Evolutionary conservation across 768 basidiomycete species (phyloP).

Genomic region (Wakefieldia striispora): DNA sequence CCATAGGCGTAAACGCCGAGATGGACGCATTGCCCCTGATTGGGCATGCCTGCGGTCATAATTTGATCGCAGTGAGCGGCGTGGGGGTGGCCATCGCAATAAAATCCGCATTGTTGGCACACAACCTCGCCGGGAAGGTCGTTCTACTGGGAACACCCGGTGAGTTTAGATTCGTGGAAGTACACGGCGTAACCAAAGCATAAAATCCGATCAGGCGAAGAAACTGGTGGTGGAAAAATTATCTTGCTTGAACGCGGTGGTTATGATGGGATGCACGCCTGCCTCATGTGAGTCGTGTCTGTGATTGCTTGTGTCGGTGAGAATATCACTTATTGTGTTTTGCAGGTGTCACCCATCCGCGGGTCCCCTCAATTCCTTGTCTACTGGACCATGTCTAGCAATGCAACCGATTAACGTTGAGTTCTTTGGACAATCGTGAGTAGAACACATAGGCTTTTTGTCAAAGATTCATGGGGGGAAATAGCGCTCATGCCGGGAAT

Average conservation of each 20-base stretch:
- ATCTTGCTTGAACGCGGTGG: conserved; percentile 71
- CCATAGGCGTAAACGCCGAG: conserved; percentile 78
- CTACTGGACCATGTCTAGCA: conserved; percentile 55
- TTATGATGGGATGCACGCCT: conserved; percentile 78
- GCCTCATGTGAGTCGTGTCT: conserved; percentile 56
- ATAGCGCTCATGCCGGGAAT: conserved; percentile 74
- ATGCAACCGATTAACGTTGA: conserved; percentile 66
- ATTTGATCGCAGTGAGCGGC: conserved; percentile 77
- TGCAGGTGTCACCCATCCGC: conserved; percentile 71
- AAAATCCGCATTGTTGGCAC: conserved; percentile 62
- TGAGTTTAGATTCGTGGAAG: conserved; percentile 25
- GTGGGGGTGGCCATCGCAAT: conserved; percentile 73
- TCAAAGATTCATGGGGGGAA: conserved; percentile 6
- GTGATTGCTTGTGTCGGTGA: conserved; percentile 3
- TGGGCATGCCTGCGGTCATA: conserved; percentile 76
- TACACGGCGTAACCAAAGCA: neutral
- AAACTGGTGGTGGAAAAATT: conserved; percentile 75
- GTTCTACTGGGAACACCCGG: conserved; percentile 78
- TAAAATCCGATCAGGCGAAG: conserved; percentile 55
- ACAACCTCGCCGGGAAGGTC: conserved; percentile 63
- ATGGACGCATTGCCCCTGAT: conserved; percentile 61
- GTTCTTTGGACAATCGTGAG: conserved; percentile 72
- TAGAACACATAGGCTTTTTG: conserved; percentile 4
- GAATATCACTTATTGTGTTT: conserved; percentile 11
- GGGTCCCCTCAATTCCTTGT: conserved; percentile 51